Evolutionary conservation across 225 moss, liverwort and hornwort genomes (phyloP), one percentile per base, ranked within the genome.

Genomic region (Pseudisothecium myosuroides): DNA sequence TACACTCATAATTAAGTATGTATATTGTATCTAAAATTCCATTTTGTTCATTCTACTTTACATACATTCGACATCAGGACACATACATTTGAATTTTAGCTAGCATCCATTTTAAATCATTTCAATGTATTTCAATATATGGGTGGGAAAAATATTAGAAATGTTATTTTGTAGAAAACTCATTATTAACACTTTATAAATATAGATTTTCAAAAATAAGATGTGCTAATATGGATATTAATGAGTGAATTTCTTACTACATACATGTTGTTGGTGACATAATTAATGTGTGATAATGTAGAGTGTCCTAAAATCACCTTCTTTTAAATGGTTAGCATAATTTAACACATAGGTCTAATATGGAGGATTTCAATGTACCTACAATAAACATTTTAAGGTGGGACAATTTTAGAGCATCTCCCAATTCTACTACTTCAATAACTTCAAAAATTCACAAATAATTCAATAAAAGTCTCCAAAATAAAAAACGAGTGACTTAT

Each of bases 61-160:
- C 6, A 1, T 45, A 45, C 16, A 45, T 45, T 73, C 28, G 41
- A 9, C 26, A 41, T 41, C 5, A 67, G 21, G 11, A 21, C 1
- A 27, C 10, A 1, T 29, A 45, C 0, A 6, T 45, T 45, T 47
- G 17, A 47, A 45, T 29, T 73, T 73, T 74, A 11, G 4, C 31
- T 31, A 47, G 11, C 0, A 7, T 1, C 6, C 4, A 49, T 49
- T 74, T 47, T 31, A 49, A 1, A 47, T 4, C 31, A 47, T 31
- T 74, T 31, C 6, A 2, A 49, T 47, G 47, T 4, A 49, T 47
- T 45, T 1, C 0, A 73, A 17, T 28, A 45, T 29, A 29, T 17
- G 2, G 2, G 0, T 19, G 1, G 18, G 1, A 2, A 49, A 1
- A 19, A 7, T 19, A 18, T 31, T 11, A 18, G 1, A 74, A 47